Base-by-base conservation (phyloP, 805 yeast species). In the Barnettozyma botsteinii region DNA sequence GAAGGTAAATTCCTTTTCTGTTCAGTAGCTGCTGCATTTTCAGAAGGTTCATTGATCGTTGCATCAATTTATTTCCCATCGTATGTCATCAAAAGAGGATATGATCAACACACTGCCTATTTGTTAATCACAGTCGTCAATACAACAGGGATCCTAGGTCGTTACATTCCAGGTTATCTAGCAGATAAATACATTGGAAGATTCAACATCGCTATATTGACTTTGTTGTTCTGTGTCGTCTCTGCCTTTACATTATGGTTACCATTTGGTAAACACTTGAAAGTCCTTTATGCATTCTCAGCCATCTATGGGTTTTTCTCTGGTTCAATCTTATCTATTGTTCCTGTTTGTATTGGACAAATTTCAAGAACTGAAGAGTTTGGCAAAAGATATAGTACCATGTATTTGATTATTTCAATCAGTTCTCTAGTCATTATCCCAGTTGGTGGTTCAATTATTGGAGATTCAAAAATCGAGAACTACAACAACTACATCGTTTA, bases 331-430 rank as follows among this genome's bases (percentile, higher is more conserved):
- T 61, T 78, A 35, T 69, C 82, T 4, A 52, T 78, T 33, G 70
- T 77, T 13, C 83, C 84, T 2, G 77, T 74, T 3, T 73, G 82
- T 49, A 64, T 75, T 27, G 81, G 79, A 1, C 77, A 73, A 37
- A 74, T 79, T 26, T 74, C 81, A 14, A 69, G 72, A 38, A 69
- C 73, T 2, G 70, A 70, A 33, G 71, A 67, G 46, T 75, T 75
- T 52, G 81, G 81, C 7, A 69, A 70, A 48, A 65, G 78, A 15
- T 76, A 73, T 52, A 71, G 80, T 2, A 69, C 80, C 1, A 69
- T 77, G 49, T 81, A 78, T 56, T 70, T 77, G 33, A 58, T 77
- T 50, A 77, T 75, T 11, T 72, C 85, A 2, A 62, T 77, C 40
- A 64, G 71, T 13, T 63, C 68, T 24, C 59, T 77, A 22, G 65